Conservation (phyloP, 2,329 filamentous ascomycete species). For the Gaeumannomyces tritici region DNA sequence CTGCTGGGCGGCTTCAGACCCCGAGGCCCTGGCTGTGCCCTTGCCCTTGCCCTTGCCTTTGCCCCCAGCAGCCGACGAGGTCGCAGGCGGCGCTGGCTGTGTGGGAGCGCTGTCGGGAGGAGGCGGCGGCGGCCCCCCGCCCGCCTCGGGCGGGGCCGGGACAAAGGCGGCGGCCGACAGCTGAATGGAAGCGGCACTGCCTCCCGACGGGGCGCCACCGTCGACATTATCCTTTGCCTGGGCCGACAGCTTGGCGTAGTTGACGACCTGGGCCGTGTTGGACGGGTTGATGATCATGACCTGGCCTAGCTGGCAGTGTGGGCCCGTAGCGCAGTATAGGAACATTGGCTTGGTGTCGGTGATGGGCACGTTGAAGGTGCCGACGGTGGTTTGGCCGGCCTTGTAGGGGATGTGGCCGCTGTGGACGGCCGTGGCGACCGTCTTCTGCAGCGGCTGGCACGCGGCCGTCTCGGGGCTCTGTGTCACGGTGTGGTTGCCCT, state of each 20-base stretch:
- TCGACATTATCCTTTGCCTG: background rate
- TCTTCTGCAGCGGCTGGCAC: slow-evolving; percentile 27
- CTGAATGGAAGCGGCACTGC: background rate
- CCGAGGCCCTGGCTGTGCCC: background rate
- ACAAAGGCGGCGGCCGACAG: background rate
- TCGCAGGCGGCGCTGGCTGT: no score
- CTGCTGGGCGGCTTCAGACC: background rate
- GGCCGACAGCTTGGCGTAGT: slow-evolving; percentile 3
- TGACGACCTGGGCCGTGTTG: slow-evolving; percentile 3
- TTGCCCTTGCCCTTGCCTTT: background rate
- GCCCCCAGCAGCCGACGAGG: background rate
- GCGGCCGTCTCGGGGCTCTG: slow-evolving; percentile 24
- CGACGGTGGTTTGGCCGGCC: slow-evolving; percentile 24
- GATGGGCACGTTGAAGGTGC: slow-evolving; percentile 36
- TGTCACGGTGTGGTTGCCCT: slow-evolving; percentile 21
- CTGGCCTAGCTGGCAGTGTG: slow-evolving; percentile 4
- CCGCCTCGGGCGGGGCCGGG: background rate
- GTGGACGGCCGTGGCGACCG: slow-evolving; percentile 22
- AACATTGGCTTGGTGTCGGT: slow-evolving; percentile 34
- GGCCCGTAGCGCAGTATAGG: slow-evolving; percentile 8
- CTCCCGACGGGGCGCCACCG: background rate
- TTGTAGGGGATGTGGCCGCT: slow-evolving; percentile 30
- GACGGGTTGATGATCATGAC: slow-evolving; percentile 6
- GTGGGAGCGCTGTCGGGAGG: background rate
- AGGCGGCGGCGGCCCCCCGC: background rate